These are phyloP conservation scores for Phytophthora constricta DNA, from an alignment of 352 stramenopile species.

Conservation along the genomic window DNA sequence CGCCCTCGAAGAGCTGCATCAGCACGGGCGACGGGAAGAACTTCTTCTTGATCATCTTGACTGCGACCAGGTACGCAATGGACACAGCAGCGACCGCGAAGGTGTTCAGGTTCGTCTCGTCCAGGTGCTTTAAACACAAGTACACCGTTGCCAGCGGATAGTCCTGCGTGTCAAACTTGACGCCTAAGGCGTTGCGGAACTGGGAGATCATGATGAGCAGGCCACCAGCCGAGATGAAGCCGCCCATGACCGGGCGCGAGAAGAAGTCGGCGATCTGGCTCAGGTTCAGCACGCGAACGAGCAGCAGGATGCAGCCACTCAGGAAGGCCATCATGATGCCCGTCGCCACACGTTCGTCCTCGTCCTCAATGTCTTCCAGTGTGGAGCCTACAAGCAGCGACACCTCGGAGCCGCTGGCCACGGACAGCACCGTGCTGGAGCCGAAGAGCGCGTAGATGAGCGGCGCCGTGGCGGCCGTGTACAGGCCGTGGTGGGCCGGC, in stretches of 20 bases:
- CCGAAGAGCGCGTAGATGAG: conserved; percentile 84
- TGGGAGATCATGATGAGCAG: conserved; percentile 91
- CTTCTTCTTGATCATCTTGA: conserved; percentile 35
- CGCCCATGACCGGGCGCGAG: conserved; percentile 84
- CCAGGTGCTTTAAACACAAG: conserved; percentile 54
- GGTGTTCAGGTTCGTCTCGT: conserved; percentile 64
- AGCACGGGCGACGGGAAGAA: conserved; percentile 22
- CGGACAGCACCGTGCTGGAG: conserved; percentile 67
- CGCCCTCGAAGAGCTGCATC: conserved; percentile 24
- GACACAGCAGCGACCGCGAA: conserved; percentile 64
- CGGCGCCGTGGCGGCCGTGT: conserved; percentile 76
- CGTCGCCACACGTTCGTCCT: conserved; percentile 46
- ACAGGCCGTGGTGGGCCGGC: conserved; percentile 86
- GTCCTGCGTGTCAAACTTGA: conserved; percentile 51
- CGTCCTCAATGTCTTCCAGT: conserved; percentile 45
- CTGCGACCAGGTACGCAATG: conserved; percentile 49
- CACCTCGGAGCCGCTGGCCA: conserved; percentile 74
- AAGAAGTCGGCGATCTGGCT: conserved; percentile 88
- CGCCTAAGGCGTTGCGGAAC: conserved; percentile 77
- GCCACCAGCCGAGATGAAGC: conserved; percentile 86
- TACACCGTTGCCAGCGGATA: conserved; percentile 55
- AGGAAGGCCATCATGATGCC: conserved; percentile 65
- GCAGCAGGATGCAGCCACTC: conserved; percentile 71
- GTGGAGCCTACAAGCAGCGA: conserved; percentile 47
- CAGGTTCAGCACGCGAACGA: conserved; percentile 70